phyloP scores from a whole-genome alignment of 2,329 filamentous ascomycete species.

The Talaromyces sp. region DNA sequence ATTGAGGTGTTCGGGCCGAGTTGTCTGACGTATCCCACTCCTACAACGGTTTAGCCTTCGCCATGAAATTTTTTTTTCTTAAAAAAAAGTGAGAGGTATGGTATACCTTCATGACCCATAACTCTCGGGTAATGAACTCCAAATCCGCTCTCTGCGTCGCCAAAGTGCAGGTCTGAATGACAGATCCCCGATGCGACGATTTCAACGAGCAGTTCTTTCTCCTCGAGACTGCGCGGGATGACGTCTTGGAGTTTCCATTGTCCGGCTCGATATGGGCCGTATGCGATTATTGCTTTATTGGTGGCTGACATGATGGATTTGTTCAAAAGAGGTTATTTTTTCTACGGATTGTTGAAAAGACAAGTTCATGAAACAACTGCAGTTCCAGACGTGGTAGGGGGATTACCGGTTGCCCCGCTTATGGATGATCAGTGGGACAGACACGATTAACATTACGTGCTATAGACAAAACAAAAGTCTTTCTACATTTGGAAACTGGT shows the following conservation, averaged over 20 bases:
- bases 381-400: background rate
- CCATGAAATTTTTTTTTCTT: too few relatives aligned
- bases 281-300: background rate
- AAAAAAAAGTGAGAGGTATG: too few relatives aligned
- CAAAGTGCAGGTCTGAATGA: constrained; percentile 50
- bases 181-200: constrained; percentile 52
- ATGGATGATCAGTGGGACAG: background rate
- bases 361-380: too few relatives aligned
- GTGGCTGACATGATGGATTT: background rate
- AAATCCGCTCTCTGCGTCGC: constrained; percentile 28
- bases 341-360: too few relatives aligned
- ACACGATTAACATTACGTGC: too few relatives aligned
- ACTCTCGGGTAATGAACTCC: constrained; percentile 1
- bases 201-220: constrained; percentile 49
- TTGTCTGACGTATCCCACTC: constrained; percentile 44
- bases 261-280: background rate
- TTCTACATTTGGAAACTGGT: background rate
- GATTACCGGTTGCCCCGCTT: background rate
- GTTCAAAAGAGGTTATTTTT: too few relatives aligned
- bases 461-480: too few relatives aligned
- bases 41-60: background rate
- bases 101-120: background rate
- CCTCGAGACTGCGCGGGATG: constrained; percentile 12
- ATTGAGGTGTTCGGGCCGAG: constrained; percentile 38
- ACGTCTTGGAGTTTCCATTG: constrained; percentile 14